Percentiles rank a stretch among this genome's conserved stretches.
These are phyloP conservation scores for Botrytis sinoallii DNA, from an alignment of 2,329 filamentous ascomycete species.

Conservation along the genomic window DNA sequence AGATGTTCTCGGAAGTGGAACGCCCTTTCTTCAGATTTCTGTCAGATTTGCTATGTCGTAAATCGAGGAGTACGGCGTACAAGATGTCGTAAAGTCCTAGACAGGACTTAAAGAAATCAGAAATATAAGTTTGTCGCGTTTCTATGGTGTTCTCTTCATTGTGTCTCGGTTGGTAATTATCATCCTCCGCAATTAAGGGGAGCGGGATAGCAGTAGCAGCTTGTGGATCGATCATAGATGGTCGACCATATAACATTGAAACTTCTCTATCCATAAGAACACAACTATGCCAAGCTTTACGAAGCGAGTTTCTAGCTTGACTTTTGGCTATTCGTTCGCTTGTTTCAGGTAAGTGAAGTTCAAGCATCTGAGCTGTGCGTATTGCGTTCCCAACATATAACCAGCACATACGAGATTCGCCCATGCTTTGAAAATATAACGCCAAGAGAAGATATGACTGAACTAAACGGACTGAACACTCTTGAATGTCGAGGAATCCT, in stretches of 20 bases:
- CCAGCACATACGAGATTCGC: neutral
- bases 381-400: neutral
- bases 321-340: neutral
- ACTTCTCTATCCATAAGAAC: neutral
- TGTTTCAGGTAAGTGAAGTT: neutral
- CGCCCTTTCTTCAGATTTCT: neutral
- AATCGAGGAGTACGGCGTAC: too few species aligned
- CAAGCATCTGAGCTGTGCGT: neutral
- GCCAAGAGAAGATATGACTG: neutral
- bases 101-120: neutral
- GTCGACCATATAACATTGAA: neutral
- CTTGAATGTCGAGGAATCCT: neutral
- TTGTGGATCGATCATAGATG: neutral
- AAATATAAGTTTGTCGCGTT: neutral
- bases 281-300: neutral
- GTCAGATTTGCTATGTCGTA: neutral
- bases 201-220: neutral
- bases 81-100: neutral
- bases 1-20: neutral
- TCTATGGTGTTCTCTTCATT: fast-evolving
- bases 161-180: neutral
- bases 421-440: neutral
- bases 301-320: neutral
- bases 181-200: neutral
- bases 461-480: neutral